Evolutionary conservation across 371 early-diverging fungal genomes (phyloP), one percentile per base, ranked within the genome.

Genomic region (Dichotomocladium elegans): DNA sequence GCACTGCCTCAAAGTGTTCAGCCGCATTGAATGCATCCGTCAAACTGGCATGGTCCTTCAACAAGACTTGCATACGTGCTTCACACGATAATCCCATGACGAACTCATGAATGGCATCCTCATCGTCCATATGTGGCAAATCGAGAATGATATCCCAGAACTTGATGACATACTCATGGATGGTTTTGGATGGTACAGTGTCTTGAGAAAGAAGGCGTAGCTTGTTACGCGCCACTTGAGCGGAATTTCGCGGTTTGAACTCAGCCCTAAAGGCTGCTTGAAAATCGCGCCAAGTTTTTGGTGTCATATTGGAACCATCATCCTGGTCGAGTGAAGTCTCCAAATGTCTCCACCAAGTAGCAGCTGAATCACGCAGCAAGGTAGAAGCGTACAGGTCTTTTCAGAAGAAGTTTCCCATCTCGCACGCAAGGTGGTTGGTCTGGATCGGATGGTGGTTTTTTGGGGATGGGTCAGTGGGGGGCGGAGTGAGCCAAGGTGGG

Each of bases 111-210:
- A 34, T 15, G 7, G 53, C 52, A 27, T 58, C 58, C 17, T 45
- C 25, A 3, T 51, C 51, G 21, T 24, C 15, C 51, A 57, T 57
- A 1, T 44, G 40, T n/a, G 52, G 47, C 12, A 58, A 31, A 11
- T 58, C 52, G 4, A 45, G 30, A 51, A 58, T 58, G 14, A 46
- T 50, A n/a, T 48, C 35, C 25, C 44, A 29, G 28, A 57, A 57
- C 1, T 29, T 34, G 9, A 28, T 34, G 10, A 47, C 22, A n/a
- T n/a, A n/a, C n/a, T n/a, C n/a, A n/a, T n/a, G n/a, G n/a, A n/a
- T n/a, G n/a, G n/a, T n/a, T n/a, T 21, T 47, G 33, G 24, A 47
- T 47, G 33, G 48, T 47, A 3, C 22, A 27, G 7, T 26, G 6
- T 21, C 42, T 44, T 44, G 45, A n/a, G 25, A 4, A 14, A 44